These are phyloP conservation scores for Tanacetum coccineum DNA, from an alignment of 129 eudicot genomes.

Conservation along the genomic window DNA sequence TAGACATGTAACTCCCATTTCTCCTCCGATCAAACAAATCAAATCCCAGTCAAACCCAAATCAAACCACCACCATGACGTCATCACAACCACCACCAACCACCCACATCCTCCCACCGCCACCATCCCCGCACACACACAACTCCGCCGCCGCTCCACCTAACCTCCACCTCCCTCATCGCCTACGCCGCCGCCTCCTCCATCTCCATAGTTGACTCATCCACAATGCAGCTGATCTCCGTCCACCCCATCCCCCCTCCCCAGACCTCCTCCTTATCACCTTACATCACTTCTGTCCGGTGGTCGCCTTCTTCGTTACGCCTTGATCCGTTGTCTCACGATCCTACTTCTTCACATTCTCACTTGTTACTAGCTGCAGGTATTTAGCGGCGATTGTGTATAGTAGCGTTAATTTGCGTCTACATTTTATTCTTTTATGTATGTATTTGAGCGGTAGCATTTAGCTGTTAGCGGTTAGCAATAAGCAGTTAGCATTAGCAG, in stretches of 20 bases:
- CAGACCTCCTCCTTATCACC: conserved; percentile 25
- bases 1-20: too few species aligned
- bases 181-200: conserved; percentile 40
- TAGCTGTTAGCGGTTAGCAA: too few species aligned
- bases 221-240: conserved; percentile 44
- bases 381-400: too few species aligned
- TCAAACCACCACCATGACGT: too few species aligned
- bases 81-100: conserved; percentile 19
- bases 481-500: too few species aligned
- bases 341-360: conserved; percentile 48
- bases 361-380: conserved; percentile 59
- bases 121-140: conserved; percentile 40
- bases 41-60: too few species aligned
- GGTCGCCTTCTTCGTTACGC: conserved; percentile 34
- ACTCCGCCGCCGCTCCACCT: conserved; percentile 37
- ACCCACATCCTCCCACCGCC: conserved; percentile 75
- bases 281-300: conserved; percentile 38
- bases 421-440: too few species aligned
- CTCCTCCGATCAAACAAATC: too few species aligned
- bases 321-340: conserved; percentile 38
- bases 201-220: conserved; percentile 30
- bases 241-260: conserved; percentile 32
- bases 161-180: conserved; percentile 43
- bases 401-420: too few species aligned
- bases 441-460: too few species aligned